A percentile compares a stretch with the other conserved stretches of the same genome.
Evolutionary conservation across 371 early-diverging fungal genomes (phyloP).

Genomic region (Mortierella sp.): DNA sequence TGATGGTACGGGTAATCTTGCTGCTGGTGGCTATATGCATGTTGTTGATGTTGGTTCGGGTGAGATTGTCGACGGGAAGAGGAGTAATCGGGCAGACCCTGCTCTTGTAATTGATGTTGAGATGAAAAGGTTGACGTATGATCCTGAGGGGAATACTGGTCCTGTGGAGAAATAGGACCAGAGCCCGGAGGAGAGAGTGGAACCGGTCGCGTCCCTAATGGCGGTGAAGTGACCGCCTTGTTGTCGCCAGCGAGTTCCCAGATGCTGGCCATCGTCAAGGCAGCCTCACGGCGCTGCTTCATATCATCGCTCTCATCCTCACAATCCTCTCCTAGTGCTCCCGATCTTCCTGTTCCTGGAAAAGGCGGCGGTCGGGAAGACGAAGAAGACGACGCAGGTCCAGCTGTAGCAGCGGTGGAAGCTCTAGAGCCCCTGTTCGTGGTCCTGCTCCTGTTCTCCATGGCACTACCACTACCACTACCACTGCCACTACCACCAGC

Average conservation of each 20-base stretch:
- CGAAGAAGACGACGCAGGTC: background rate
- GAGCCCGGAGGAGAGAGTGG: background rate
- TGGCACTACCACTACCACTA: background rate
- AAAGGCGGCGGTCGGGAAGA: background rate
- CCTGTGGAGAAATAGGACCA: background rate
- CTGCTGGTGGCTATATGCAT: background rate
- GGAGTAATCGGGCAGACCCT: background rate
- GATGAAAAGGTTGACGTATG: background rate
- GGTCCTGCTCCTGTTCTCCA: background rate
- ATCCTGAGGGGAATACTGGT: background rate
- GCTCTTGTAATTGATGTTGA: background rate
- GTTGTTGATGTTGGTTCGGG: background rate
- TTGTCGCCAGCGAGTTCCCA: background rate
- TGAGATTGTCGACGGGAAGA: background rate
- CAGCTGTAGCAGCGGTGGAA: background rate
- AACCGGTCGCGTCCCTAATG: background rate
- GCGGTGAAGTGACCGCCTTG: background rate
- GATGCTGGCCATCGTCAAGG: conserved; percentile 22
- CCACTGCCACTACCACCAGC: background rate
- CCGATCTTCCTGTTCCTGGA: background rate
- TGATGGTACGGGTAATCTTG: background rate
- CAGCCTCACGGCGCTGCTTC: conserved; percentile 8
- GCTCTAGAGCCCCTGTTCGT: background rate
- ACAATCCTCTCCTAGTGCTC: background rate
- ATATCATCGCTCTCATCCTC: conserved; percentile 18